Conservation (phyloP, 805 yeast genomes). For the Kuraishia molischiana region DNA sequence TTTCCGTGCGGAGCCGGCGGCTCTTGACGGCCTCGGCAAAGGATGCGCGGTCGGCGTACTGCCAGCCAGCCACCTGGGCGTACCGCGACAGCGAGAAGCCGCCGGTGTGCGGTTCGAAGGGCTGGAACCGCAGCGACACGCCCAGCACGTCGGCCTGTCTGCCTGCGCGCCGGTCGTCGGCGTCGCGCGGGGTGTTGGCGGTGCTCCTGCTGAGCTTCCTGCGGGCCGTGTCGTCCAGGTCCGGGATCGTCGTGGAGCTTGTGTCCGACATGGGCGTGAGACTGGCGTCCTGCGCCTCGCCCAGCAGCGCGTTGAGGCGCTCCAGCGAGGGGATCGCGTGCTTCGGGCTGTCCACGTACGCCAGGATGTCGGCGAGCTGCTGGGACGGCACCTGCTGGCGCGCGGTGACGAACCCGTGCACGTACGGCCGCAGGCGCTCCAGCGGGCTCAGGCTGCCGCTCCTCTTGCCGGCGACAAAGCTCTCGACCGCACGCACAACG, state of each 20-base stretch:
- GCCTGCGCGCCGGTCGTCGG: background rate
- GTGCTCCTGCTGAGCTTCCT: background rate
- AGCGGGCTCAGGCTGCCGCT: background rate
- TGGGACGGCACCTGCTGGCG: background rate
- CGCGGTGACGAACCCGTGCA: background rate
- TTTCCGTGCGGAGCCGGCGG: background rate
- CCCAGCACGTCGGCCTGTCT: background rate
- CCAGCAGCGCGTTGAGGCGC: background rate
- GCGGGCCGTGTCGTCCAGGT: background rate
- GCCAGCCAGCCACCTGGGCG: background rate
- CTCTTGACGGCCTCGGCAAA: background rate
- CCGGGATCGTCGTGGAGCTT: background rate
- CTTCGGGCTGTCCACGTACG: background rate
- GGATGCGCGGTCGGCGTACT: background rate
- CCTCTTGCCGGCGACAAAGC: background rate
- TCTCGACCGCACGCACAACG: background rate
- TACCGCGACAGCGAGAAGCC: background rate
- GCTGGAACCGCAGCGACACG: background rate
- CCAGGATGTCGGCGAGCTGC: background rate
- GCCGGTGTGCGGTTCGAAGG: background rate
- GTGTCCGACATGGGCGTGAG: background rate
- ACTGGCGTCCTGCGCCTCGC: background rate
- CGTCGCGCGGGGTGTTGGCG: background rate
- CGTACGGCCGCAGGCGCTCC: background rate
- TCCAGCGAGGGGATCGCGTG: background rate